Conservation (phyloP, 2,329 filamentous ascomycete genomes). For the Talaromyces amestolkiae region DNA sequence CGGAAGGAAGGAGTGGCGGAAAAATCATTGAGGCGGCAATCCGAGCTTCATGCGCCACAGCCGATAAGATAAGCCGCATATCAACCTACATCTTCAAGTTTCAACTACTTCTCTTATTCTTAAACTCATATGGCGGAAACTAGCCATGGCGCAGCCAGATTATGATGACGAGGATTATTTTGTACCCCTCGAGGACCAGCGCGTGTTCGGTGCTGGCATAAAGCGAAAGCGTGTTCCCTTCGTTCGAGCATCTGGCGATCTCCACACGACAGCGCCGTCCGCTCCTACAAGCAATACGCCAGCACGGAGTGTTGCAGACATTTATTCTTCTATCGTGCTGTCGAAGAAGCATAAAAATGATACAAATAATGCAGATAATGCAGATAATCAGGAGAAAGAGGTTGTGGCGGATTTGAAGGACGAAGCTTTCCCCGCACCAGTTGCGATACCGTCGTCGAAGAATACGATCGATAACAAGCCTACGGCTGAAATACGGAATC, state of each 20-base stretch:
- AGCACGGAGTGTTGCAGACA: conserved; percentile 36
- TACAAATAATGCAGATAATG: conserved; percentile 18
- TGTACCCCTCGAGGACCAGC: conserved; percentile 57
- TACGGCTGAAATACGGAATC: not conserved
- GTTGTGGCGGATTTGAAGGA: not conserved
- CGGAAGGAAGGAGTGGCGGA: conserved; percentile 17
- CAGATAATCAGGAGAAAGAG: conserved; percentile 9
- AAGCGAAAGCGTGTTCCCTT: conserved; percentile 61
- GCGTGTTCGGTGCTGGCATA: conserved; percentile 62
- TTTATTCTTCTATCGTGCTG: conserved; percentile 50
- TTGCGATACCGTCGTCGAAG: conserved; percentile 15
- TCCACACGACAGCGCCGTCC: conserved; percentile 22
- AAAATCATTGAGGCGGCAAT: conserved; percentile 15
- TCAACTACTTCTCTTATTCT: not conserved
- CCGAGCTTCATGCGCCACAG: conserved; percentile 9
- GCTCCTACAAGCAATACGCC: conserved; percentile 21
- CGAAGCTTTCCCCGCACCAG: conserved; percentile 11
- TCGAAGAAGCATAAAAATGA: conserved; percentile 24
- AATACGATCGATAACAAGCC: not conserved
- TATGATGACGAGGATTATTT: conserved; percentile 58
- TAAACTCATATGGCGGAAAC: not conserved
- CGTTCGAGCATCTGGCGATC: conserved; percentile 50
- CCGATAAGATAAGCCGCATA: conserved; percentile 20
- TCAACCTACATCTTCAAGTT: not conserved
- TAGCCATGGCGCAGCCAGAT: conserved; percentile 4